Percentiles rank a stretch among this genome's conserved stretches.
Conservation (phyloP, 2,329 filamentous ascomycete species). For the Diaporthe sp. region DNA sequence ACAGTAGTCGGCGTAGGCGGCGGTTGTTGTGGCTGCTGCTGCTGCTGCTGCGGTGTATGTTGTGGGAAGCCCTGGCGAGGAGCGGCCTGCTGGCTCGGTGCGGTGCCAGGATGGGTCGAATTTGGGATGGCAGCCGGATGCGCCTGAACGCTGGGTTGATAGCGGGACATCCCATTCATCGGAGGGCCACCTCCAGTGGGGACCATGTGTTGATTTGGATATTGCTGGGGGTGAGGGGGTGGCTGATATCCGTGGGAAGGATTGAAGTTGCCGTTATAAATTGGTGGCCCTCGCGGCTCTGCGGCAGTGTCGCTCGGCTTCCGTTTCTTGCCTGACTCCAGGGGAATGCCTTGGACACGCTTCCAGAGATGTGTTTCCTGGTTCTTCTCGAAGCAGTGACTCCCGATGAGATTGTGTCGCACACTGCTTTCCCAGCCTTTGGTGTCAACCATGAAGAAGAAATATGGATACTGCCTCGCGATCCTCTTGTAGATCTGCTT, state of each 20-base stretch:
- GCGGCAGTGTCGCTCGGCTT: slow-evolving; percentile 62
- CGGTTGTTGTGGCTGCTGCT: not conserved
- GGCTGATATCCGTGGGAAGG: slow-evolving; percentile 40
- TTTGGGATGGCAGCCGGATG: slow-evolving; percentile 31
- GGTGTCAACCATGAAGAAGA: slow-evolving; percentile 71
- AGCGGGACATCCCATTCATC: slow-evolving; percentile 36
- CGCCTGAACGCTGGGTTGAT: slow-evolving; percentile 37
- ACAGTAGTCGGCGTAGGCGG: not conserved
- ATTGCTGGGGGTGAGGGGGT: slow-evolving; percentile 42
- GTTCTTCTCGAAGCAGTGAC: slow-evolving; percentile 72
- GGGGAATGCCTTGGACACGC: slow-evolving; percentile 69
- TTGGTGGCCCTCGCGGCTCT: slow-evolving; percentile 45
- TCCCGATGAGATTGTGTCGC: slow-evolving; percentile 74
- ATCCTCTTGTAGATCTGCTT: slow-evolving; percentile 77
- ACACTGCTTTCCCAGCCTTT: slow-evolving; percentile 78
- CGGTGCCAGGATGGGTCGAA: slow-evolving; percentile 5
- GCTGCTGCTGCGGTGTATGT: slow-evolving; percentile 8
- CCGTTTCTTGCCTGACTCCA: slow-evolving; percentile 74
- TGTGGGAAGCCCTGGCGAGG: slow-evolving; percentile 34
- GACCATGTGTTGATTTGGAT: slow-evolving; percentile 43
- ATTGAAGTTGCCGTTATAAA: slow-evolving; percentile 46
- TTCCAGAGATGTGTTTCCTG: slow-evolving; percentile 70
- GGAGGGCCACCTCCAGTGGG: slow-evolving; percentile 33
- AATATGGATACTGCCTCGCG: slow-evolving; percentile 70
- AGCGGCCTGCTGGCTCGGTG: slow-evolving; percentile 23